A percentile compares a stretch with the other conserved stretches of the same genome.
phyloP scores from a whole-genome alignment of 1,139 yeast genomes.

The Sugiyamaella sp. region DNA sequence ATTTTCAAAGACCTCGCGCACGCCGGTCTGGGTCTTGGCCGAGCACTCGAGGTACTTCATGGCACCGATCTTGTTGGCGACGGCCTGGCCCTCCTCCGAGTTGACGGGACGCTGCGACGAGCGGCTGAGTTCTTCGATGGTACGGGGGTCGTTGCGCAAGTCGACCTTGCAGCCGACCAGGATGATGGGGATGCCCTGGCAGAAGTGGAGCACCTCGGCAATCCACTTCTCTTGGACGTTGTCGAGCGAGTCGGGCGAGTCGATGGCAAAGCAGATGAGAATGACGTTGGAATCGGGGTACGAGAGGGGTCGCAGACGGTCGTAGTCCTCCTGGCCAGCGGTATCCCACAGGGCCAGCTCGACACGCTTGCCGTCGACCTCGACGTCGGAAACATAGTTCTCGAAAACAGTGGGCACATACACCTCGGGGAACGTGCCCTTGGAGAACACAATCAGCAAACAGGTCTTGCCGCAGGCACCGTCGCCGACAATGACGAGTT shows the following conservation, averaged over 20 bases:
- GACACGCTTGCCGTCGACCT: conserved; percentile 89
- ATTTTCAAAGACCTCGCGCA: conserved; percentile 77
- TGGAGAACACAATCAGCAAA: conserved; percentile 59
- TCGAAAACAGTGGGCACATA: conserved; percentile 96
- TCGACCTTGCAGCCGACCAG: conserved; percentile 90
- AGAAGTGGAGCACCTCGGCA: conserved; percentile 89
- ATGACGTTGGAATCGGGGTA: conserved; percentile 94
- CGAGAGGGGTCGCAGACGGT: conserved; percentile 89
- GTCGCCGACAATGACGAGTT: conserved; percentile 91
- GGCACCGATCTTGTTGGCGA: conserved; percentile 80
- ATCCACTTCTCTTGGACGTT: conserved; percentile 96
- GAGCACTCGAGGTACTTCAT: conserved; percentile 82
- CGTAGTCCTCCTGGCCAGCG: conserved; percentile 98
- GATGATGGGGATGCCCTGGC: conserved; percentile 93
- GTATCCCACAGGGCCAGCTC: conserved; percentile 98
- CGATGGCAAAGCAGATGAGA: conserved; percentile 88
- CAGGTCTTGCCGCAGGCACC: conserved; percentile 96
- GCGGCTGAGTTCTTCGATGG: conserved; percentile 78
- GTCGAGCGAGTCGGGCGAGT: conserved; percentile 89
- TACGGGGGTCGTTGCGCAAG: conserved; percentile 74
- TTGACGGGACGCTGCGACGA: conserved; percentile 87
- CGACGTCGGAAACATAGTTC: conserved; percentile 92
- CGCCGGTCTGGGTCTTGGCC: conserved; percentile 79
- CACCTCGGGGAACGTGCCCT: conserved; percentile 94
- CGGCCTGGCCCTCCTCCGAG: conserved; percentile 81